Conservation (phyloP, 805 yeast genomes). For the Saccharomyces jurei region DNA sequence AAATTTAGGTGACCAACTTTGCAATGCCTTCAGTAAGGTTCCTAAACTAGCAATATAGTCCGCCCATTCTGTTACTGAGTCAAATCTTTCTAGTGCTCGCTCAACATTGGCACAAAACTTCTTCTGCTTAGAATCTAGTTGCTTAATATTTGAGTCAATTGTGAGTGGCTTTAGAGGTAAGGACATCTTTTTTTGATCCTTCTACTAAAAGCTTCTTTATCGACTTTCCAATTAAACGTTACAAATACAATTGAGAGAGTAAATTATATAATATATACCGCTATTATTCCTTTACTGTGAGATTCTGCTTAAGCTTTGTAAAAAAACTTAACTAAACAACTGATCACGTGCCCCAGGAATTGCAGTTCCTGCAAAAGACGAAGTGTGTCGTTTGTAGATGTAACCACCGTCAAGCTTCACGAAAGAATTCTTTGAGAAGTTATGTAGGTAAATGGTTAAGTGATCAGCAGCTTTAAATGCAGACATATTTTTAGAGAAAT, state of each 20-base stretch:
- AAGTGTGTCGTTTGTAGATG: neutral
- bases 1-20: constrained; percentile 36
- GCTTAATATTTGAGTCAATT: constrained; percentile 24
- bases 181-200: constrained; percentile 23
- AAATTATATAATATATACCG: neutral
- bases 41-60: constrained; percentile 89
- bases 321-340: neutral
- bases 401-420: neutral
- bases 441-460: neutral
- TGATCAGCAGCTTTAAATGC: neutral
- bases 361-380: neutral
- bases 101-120: constrained; percentile 62
- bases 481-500: neutral
- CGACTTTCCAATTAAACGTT: neutral
- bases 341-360: neutral
- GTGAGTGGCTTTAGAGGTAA: constrained; percentile 27
- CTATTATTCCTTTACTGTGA: neutral
- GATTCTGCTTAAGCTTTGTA: neutral
- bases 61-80: constrained; percentile 91
- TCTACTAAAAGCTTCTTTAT: neutral
- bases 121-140: constrained; percentile 54
- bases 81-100: constrained; percentile 66
- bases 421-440: neutral
- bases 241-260: neutral
- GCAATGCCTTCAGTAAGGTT: constrained; percentile 65